A percentile compares a stretch with the other conserved stretches of the same genome.
Evolutionary conservation across 2,329 filamentous ascomycete genomes (phyloP).

Genomic region (Calonectria pseudoreteaudii): DNA sequence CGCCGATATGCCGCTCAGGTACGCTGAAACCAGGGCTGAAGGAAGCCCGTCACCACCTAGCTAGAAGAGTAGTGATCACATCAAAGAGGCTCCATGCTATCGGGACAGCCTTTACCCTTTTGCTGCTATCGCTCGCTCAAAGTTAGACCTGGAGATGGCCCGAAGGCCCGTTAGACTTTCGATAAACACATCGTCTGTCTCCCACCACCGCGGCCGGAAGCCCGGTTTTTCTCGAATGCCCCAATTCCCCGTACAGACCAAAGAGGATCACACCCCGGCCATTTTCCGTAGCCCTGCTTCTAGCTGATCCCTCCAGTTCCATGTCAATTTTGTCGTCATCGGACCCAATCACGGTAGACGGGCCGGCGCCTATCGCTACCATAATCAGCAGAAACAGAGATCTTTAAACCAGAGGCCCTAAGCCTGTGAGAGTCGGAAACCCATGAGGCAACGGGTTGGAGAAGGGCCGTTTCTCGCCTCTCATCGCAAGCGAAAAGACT

Average conservation of each 20-base stretch:
- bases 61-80: constrained; percentile 9
- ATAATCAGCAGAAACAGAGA: neutral
- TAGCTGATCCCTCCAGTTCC: neutral
- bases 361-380: neutral
- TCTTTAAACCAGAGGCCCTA: neutral
- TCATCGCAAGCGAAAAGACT: constrained; percentile 12
- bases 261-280: neutral
- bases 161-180: constrained; percentile 13
- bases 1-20: neutral
- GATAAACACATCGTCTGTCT: constrained; percentile 12
- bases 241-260: neutral
- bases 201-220: neutral
- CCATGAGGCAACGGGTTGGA: neutral
- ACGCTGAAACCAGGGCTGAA: neutral
- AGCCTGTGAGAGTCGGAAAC: neutral
- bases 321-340: constrained; percentile 1
- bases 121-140: neutral
- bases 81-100: constrained; percentile 30
- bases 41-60: neutral
- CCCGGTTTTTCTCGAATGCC: neutral
- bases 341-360: neutral
- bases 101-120: constrained; percentile 17
- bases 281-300: neutral
- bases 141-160: constrained; percentile 3
- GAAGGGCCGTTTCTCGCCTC: constrained; percentile 15